These are phyloP conservation scores for Rubus idaeus DNA, from an alignment of 306 rosid species.

Conservation along the genomic window DNA sequence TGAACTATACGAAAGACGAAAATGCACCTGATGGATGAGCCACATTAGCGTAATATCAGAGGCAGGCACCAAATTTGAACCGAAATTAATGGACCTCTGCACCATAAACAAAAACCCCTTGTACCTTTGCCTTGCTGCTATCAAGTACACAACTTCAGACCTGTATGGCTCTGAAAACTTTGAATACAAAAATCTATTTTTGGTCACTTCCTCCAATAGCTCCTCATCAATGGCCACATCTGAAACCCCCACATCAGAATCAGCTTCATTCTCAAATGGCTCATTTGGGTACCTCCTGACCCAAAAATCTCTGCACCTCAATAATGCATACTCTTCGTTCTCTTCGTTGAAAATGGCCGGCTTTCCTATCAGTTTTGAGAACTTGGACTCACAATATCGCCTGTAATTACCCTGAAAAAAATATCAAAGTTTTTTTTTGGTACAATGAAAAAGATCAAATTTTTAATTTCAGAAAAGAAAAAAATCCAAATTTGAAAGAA, in stretches of 20 bases:
- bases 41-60: conserved; percentile 80
- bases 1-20: background rate
- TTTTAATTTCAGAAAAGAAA: background rate
- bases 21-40: conserved; percentile 80
- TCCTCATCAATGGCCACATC: conserved; percentile 31
- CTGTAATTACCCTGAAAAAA: conserved; percentile 51
- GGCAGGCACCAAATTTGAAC: conserved; percentile 65
- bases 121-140: conserved; percentile 78
- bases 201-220: conserved; percentile 47
- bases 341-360: conserved; percentile 69
- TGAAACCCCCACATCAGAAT: conserved; percentile 29
- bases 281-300: conserved; percentile 55
- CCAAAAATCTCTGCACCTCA: conserved; percentile 72
- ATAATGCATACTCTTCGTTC: conserved; percentile 79
- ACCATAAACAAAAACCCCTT: conserved; percentile 61
- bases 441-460: background rate
- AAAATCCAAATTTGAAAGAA: background rate
- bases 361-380: conserved; percentile 67
- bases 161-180: conserved; percentile 60
- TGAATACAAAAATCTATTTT: conserved; percentile 45
- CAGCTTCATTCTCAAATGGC: conserved; percentile 68
- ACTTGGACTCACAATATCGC: conserved; percentile 67
- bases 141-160: conserved; percentile 65
- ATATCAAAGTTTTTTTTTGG: no score
- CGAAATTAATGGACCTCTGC: conserved; percentile 45